Base-by-base conservation (phyloP, 208 protist genomes). In the Herpetomonas samuelpessoai region DNA sequence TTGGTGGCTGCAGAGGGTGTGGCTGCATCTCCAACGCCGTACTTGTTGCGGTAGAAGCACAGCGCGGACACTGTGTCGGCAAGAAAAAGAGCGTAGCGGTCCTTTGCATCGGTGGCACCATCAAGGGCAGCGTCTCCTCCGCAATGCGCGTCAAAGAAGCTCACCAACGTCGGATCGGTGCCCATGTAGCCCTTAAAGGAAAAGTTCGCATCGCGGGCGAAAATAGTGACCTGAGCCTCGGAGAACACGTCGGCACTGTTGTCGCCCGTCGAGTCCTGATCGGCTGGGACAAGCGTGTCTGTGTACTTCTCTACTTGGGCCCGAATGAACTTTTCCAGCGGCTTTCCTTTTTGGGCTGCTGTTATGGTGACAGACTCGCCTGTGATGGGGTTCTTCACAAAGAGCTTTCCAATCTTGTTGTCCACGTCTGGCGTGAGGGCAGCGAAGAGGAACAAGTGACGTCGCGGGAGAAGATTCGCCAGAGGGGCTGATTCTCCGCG, bases 381-480 rank as follows among this genome's bases (percentile, higher is more conserved):
- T 22, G 83, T 92, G 62, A 95, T 78, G 22, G 89, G 79, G 66
- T 95, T 95, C 67, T 92, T 92, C 31, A 95, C 65, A 56, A 92
- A 95, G 2, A 95, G 58, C 57, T 90, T 91, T n/a, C 56, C 68
- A 35, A 95, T 87, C 27, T 67, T 71, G 30, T 62, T 65, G n/a
- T 73, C 65, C 51, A 55, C 65, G 41, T 57, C 71, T 24, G 65
- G 54, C 0, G 71, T 71, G 31, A 91, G 25, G 2, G 79, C 77
- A 35, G 80, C 82, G 55, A 93, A 90, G 57, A 96, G 76, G 64
- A 96, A 96, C 19, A 96, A 55, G 60, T 93, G 86, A 2, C 90
- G 83, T 16, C 72, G 76, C n/a, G 86, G 90, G 27, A 96, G 64
- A 24, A 96, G 56, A 64, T 96, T 96, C 18, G 76, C 90, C 12